phyloP scores from a whole-genome alignment of 495 filamentous ascomycete genomes.

The Sabuloglossum arenarium region DNA sequence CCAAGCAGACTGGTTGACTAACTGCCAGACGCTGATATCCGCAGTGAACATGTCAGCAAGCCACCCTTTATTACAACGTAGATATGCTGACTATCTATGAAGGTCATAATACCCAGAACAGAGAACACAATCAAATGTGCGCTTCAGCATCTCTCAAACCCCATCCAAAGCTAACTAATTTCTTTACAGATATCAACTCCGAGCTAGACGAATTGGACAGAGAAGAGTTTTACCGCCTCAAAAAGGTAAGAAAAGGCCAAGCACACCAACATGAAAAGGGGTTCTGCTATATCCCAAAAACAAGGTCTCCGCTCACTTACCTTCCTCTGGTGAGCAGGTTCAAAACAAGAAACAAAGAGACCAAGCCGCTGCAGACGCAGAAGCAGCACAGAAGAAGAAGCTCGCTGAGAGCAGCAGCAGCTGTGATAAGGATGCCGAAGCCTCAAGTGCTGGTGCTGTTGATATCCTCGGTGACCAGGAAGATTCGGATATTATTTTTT shows the following conservation, averaged over 20 bases:
- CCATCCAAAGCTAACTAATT: neutral
- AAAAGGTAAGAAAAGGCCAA: slow-evolving; percentile 45
- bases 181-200: slow-evolving; percentile 68
- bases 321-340: slow-evolving; percentile 20
- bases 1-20: neutral
- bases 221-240: slow-evolving; percentile 95
- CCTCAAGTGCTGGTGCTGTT: slow-evolving; percentile 24
- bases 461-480: slow-evolving; percentile 72
- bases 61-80: slow-evolving; percentile 12
- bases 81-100: slow-evolving; percentile 19
- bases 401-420: slow-evolving; percentile 28
- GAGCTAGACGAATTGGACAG: slow-evolving; percentile 95
- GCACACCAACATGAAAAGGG: too few species aligned
- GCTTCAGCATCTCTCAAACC: slow-evolving; percentile 8
- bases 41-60: slow-evolving; percentile 10
- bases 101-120: slow-evolving; percentile 94
- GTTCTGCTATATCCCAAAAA: too few species aligned
- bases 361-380: slow-evolving; percentile 48
- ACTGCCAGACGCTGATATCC: neutral
- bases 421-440: slow-evolving; percentile 24
- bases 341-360: slow-evolving; percentile 89
- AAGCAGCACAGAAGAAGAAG: slow-evolving; percentile 37
- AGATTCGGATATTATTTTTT: slow-evolving; percentile 94
- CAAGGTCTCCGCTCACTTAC: neutral
- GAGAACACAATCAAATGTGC: slow-evolving; percentile 96